These are phyloP conservation scores for Arabidopsis thaliana DNA, from an alignment of 345 rosid genomes.

Conservation along the genomic window TAIR10.1 NC_003070.9:29890001-29890500, in stretches of 20 bases:
- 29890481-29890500: not conserved
- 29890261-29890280: not conserved
- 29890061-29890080: constrained; percentile 1
- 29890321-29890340: not conserved
- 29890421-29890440: constrained; percentile 5
- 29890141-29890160: not conserved
- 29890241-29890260: not conserved
- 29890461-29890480: not conserved
- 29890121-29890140: not conserved
- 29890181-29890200: not conserved
- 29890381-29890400: not conserved
- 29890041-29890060: not conserved
- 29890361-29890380: not conserved
- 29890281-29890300: not conserved
- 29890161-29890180: not conserved
- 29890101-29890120: constrained; percentile 6
- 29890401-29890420: constrained; percentile 20
- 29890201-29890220: not conserved
- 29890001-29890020: constrained; percentile 6
- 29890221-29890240: constrained; percentile 14
- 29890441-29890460: constrained; percentile 11
- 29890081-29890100: constrained; percentile 25
- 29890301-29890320: not conserved
- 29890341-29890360: not conserved
- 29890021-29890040: constrained; percentile 11